Percentiles rank a stretch among this genome's conserved stretches.
Conservation (phyloP, 2,329 filamentous ascomycete genomes). For the Ophiostoma piceae region DNA sequence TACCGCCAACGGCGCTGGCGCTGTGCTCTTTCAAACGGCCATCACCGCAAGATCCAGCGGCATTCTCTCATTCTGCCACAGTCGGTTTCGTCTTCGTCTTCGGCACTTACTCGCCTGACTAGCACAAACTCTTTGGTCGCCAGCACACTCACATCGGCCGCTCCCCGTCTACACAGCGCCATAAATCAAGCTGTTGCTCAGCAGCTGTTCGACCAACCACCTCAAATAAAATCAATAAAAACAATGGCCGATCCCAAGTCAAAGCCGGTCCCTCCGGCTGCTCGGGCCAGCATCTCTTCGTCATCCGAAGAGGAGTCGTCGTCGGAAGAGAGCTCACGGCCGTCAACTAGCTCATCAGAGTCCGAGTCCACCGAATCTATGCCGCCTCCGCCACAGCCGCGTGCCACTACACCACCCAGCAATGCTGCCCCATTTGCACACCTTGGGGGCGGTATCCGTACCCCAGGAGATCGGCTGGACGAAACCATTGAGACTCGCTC, state of each 20-base stretch:
- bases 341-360: slow-evolving; percentile 25
- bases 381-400: slow-evolving; percentile 37
- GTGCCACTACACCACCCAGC: slow-evolving; percentile 25
- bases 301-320: slow-evolving; percentile 8
- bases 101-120: background rate
- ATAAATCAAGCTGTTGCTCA: slow-evolving; percentile 27
- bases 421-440: slow-evolving; percentile 19
- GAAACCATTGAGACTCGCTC: slow-evolving; percentile 42
- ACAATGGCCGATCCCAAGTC: slow-evolving; percentile 22
- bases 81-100: slow-evolving; percentile 15
- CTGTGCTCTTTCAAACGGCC: slow-evolving; percentile 38
- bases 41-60: slow-evolving; percentile 36
- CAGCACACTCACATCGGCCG: background rate
- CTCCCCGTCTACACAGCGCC: slow-evolving; percentile 19
- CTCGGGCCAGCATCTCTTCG: slow-evolving; percentile 17
- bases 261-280: slow-evolving; percentile 17
- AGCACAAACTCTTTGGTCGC: background rate
- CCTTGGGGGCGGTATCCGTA: background rate
- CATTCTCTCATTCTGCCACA: slow-evolving; percentile 15
- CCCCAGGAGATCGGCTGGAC: slow-evolving; percentile 28
- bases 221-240: background rate
- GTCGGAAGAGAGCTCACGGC: slow-evolving; percentile 14
- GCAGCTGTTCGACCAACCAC: slow-evolving; percentile 23
- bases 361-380: slow-evolving; percentile 36
- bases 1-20: slow-evolving; percentile 35